A percentile compares a stretch with the other conserved stretches of the same genome.
Conservation (phyloP, 805 yeast species). For the Maudiozyma serrabonitensis region DNA sequence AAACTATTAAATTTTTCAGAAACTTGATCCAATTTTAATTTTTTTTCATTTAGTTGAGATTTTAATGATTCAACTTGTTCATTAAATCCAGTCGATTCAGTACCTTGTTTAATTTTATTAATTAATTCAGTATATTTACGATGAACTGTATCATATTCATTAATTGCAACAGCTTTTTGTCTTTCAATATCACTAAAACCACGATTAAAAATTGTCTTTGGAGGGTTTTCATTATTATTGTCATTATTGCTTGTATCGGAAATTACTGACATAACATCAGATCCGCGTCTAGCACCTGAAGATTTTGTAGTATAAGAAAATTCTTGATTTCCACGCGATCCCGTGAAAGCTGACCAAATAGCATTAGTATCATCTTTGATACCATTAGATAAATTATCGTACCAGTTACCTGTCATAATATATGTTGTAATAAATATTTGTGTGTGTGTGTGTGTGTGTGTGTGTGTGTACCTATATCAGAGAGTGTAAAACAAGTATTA, state of each 20-base stretch:
- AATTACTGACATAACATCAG: not conserved
- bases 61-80: slow-evolving; percentile 9
- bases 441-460: not conserved
- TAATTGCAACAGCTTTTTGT: slow-evolving; percentile 23
- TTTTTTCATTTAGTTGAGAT: slow-evolving; percentile 11
- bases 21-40: slow-evolving; percentile 14
- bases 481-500: no score
- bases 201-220: slow-evolving; percentile 20
- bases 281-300: not conserved
- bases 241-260: not conserved
- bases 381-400: slow-evolving; percentile 6
- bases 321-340: not conserved
- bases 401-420: slow-evolving; percentile 1
- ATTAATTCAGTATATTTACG: slow-evolving; percentile 17
- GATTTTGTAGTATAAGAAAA: not conserved
- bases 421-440: not conserved
- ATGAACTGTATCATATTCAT: slow-evolving; percentile 23
- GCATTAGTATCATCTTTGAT: slow-evolving; percentile 10
- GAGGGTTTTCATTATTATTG: not conserved
- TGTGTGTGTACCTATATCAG: not conserved
- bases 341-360: not conserved
- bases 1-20: slow-evolving; percentile 7
- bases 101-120: slow-evolving; percentile 5
- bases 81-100: slow-evolving; percentile 8
- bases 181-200: slow-evolving; percentile 24